These are phyloP conservation scores for Fusarium mundagurra DNA, from an alignment of 2,329 filamentous ascomycete species.

Conservation along the genomic window DNA sequence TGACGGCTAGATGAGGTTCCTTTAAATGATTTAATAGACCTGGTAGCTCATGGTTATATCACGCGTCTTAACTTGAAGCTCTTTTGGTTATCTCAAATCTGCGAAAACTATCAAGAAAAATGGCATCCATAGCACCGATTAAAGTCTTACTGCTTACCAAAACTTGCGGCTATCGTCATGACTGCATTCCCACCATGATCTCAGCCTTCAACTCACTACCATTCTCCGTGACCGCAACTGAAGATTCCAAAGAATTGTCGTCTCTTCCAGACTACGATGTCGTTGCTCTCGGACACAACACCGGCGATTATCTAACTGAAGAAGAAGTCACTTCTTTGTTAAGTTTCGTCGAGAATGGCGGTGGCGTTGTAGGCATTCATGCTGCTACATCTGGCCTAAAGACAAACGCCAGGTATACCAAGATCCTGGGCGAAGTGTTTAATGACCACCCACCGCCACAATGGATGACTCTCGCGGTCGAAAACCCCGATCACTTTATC, in stretches of 20 bases:
- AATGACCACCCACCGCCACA: conserved; percentile 17
- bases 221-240: conserved; percentile 4
- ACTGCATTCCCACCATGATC: conserved; percentile 9
- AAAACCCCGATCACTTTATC: background rate
- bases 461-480: conserved; percentile 1
- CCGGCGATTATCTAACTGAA: background rate
- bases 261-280: background rate
- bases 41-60: background rate
- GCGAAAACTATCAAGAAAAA: accelerated
- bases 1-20: too few relatives aligned
- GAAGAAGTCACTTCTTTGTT: background rate
- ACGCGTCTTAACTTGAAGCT: background rate
- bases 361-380: conserved; percentile 27
- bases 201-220: conserved; percentile 2
- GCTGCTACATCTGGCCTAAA: conserved; percentile 8
- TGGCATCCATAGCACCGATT: background rate
- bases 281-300: conserved; percentile 18
- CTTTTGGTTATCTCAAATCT: accelerated
- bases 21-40: background rate
- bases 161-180: conserved; percentile 19
- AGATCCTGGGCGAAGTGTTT: conserved; percentile 17
- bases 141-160: conserved; percentile 21
- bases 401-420: background rate
- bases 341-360: background rate
- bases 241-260: background rate